A percentile compares a stretch with the other conserved stretches of the same genome.
Evolutionary conservation across 2,329 filamentous ascomycete genomes (phyloP).

Genomic region (Harringtonia lauricola): DNA sequence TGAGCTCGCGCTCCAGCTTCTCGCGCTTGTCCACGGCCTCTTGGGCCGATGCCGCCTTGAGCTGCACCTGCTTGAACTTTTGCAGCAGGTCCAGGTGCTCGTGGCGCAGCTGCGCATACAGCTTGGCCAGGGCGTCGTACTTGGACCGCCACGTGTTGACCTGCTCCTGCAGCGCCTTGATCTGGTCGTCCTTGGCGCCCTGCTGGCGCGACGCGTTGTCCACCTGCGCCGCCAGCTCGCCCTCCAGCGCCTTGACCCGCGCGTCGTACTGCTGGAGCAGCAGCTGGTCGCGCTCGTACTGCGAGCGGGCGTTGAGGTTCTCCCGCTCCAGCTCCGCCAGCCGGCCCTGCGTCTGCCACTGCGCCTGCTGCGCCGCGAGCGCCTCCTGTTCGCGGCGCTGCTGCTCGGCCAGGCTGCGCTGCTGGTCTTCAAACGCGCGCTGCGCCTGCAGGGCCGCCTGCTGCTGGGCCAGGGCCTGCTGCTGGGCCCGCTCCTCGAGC

Average conservation of each 20-base stretch:
- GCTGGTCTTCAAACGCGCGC: conserved; percentile 93
- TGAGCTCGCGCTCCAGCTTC: conserved; percentile 93
- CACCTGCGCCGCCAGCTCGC: conserved; percentile 73
- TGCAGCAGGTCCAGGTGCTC: conserved; percentile 92
- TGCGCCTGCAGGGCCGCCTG: conserved; percentile 77
- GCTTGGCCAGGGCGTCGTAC: conserved; percentile 90
- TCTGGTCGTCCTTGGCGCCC: conserved; percentile 86
- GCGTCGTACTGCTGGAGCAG: conserved; percentile 96
- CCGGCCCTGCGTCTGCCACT: conserved; percentile 91
- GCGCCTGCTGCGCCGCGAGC: conserved; percentile 74
- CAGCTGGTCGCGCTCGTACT: conserved; percentile 94
- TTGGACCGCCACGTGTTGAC: conserved; percentile 96
- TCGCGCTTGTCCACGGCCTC: conserved; percentile 92
- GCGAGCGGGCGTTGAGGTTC: conserved; percentile 84
- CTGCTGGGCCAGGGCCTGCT: conserved; percentile 70
- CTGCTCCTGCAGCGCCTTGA: conserved; percentile 85
- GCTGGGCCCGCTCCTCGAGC: conserved; percentile 76
- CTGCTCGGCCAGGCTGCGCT: conserved; percentile 76
- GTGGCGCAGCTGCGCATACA: conserved; percentile 90
- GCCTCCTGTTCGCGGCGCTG: conserved; percentile 86
- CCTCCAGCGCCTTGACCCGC: conserved; percentile 84
- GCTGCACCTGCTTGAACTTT: conserved; percentile 90
- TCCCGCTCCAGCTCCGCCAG: conserved; percentile 91
- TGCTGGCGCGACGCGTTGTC: conserved; percentile 77
- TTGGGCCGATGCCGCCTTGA: conserved; percentile 93